phyloP scores from a whole-genome alignment of 768 basidiomycete genomes.

The Peribolospora baueri region DNA sequence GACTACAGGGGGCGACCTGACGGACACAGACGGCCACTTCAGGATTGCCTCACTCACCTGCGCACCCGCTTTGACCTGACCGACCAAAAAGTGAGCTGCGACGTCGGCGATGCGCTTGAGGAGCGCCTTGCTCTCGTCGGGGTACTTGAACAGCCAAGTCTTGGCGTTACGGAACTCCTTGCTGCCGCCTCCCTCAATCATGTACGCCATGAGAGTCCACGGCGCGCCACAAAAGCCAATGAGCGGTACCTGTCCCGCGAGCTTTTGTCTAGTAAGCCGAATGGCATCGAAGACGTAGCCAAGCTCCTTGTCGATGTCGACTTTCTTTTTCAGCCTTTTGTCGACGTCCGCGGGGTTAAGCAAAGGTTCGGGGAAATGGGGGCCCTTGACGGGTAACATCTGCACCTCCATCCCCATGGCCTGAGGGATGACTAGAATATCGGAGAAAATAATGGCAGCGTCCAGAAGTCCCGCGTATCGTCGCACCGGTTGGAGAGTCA shows the following conservation, averaged over 20 bases:
- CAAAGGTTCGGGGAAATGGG: slow-evolving; percentile 68
- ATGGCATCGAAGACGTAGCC: slow-evolving; percentile 84
- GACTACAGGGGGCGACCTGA: neutral
- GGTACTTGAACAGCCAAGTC: slow-evolving; percentile 79
- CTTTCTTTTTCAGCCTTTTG: slow-evolving; percentile 30
- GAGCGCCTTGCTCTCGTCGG: slow-evolving; percentile 54
- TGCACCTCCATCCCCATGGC: slow-evolving; percentile 79
- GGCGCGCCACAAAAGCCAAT: slow-evolving; percentile 96
- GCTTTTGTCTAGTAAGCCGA: slow-evolving; percentile 49
- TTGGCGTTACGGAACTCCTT: slow-evolving; percentile 79
- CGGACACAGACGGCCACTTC: neutral
- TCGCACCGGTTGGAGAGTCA: slow-evolving; percentile 83
- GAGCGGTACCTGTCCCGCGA: slow-evolving; percentile 72
- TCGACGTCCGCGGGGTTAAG: slow-evolving; percentile 44
- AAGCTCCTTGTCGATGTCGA: slow-evolving; percentile 53
- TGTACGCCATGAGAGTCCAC: slow-evolving; percentile 94
- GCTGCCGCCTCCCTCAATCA: slow-evolving; percentile 88
- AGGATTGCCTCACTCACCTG: slow-evolving; percentile 36
- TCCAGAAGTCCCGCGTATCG: slow-evolving; percentile 69
- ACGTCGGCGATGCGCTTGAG: slow-evolving; percentile 61
- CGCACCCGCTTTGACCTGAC: slow-evolving; percentile 82
- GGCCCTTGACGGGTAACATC: slow-evolving; percentile 63
- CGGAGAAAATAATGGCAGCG: slow-evolving; percentile 92
- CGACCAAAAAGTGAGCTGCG: slow-evolving; percentile 69
- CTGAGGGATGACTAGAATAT: slow-evolving; percentile 92